Base-by-base conservation (phyloP, 768 basidiomycete genomes). In the Tylopilus rubrobrunneus region DNA sequence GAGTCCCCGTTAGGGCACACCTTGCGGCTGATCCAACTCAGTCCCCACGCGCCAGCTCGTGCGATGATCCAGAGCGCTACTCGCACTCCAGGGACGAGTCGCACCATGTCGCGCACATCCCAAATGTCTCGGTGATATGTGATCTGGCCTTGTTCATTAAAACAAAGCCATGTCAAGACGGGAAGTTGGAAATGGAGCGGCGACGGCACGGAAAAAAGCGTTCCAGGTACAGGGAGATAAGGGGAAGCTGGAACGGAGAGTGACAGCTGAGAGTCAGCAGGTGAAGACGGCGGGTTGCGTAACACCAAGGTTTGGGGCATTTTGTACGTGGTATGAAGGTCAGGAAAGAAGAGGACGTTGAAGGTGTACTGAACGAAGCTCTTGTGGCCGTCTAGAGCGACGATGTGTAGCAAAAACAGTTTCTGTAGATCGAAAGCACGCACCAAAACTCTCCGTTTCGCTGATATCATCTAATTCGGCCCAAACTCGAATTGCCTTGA, bases 61-160 rank as follows among this genome's bases (percentile, higher is more conserved):
- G 83, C 78, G 45, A 77, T 76, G 46, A 90, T 74, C 87, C 87
- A 91, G 56, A 87, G 82, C 1, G 79, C 78, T 42, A 85, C 68
- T 9, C 81, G 78, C 55, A 82, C 77, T 4, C 88, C 87, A 4
- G 89, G 89, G 9, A 89, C 65, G 39, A 90, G 78, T 36, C 84
- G 83, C 62, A 89, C 74, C 53, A 92, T 73, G 64, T 92, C 90
- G 65, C 85, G 82, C 41, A 89, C 75, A 60, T 92, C 88, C 87
- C 87, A 91, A 37, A 87, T 76, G 63, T 92, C 90, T 28, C 87
- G 79, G 65, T 93, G 90, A 61, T 84, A 80, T 5, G 87, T 85
- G 56, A 92, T 84, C 55, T 78, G 80, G n/a, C 86, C 87, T 63
- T 85, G 84, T 60, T 91, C 89, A 69, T 91, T 91, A 70, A 92